Conservation (phyloP, 2,329 filamentous ascomycete species). For the Penicillium sp. region DNA sequence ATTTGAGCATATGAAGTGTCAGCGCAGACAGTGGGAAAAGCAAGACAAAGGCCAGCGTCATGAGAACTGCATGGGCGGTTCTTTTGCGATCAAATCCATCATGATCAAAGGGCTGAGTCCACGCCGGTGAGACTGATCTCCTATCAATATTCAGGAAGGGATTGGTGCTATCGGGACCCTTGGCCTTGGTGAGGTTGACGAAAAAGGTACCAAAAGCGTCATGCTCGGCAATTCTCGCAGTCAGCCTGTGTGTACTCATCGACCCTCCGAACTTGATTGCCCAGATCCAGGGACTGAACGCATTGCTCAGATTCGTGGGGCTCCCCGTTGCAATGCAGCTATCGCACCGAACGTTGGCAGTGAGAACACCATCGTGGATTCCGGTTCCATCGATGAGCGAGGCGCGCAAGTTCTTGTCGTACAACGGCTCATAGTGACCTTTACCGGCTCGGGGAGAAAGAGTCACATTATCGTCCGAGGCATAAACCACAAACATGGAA, state of each 20-base stretch:
- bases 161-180: constrained; percentile 5
- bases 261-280: constrained; percentile 3
- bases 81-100: constrained; percentile 13
- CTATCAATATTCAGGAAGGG: constrained; percentile 12
- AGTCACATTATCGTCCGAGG: constrained; percentile 51
- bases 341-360: constrained; percentile 49
- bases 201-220: constrained; percentile 17
- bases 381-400: constrained; percentile 56
- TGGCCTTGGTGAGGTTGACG: constrained; percentile 21
- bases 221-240: constrained; percentile 18
- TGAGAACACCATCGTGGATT: constrained; percentile 48
- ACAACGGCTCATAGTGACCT: constrained; percentile 46
- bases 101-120: constrained; percentile 3
- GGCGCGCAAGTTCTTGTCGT: constrained; percentile 42
- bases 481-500: constrained; percentile 56
- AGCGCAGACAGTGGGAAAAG: constrained; percentile 30
- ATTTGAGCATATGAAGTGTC: constrained; percentile 29
- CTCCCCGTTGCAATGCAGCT: not conserved
- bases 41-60: constrained; percentile 39
- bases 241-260: constrained; percentile 17
- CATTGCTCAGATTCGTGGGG: not conserved
- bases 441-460: constrained; percentile 50
- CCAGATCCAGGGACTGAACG: constrained; percentile 6
- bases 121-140: not conserved
- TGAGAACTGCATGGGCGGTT: constrained; percentile 31